These are phyloP conservation scores for Phyllosticta citriasiana DNA, from an alignment of 2,329 filamentous ascomycete species.

Conservation along the genomic window DNA sequence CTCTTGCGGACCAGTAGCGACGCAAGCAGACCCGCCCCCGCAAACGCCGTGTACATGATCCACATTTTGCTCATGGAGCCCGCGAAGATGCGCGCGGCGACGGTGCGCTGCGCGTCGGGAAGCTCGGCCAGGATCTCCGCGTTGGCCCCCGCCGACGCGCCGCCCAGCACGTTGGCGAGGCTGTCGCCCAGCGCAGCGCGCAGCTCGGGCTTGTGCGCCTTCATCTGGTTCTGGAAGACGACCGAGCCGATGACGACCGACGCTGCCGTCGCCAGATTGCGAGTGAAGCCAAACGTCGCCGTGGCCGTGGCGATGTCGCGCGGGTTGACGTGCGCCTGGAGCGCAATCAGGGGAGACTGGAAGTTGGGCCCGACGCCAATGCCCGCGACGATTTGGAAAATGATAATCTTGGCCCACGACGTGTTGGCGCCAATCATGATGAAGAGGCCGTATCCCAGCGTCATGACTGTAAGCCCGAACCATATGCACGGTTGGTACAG, in stretches of 20 bases:
- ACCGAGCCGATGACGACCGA: slow-evolving; percentile 67
- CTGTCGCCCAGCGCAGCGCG: slow-evolving; percentile 40
- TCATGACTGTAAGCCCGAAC: slow-evolving; percentile 27
- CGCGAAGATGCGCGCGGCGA: slow-evolving; percentile 35
- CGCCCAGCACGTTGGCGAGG: slow-evolving; percentile 44
- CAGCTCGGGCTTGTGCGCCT: slow-evolving; percentile 42
- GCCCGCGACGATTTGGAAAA: slow-evolving; percentile 29
- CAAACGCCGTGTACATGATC: slow-evolving; percentile 38
- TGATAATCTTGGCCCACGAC: slow-evolving; percentile 30
- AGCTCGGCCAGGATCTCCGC: slow-evolving; percentile 48
- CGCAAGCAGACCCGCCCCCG: slow-evolving; percentile 28
- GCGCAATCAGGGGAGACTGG: slow-evolving; percentile 56
- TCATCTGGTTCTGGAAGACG: slow-evolving; percentile 68
- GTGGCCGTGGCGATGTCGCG: slow-evolving; percentile 60
- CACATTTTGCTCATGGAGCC: slow-evolving; percentile 38
- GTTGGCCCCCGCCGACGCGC: slow-evolving; percentile 51
- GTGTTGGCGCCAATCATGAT: slow-evolving; percentile 24
- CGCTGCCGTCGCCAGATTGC: slow-evolving; percentile 58
- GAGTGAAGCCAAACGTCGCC: slow-evolving; percentile 56
- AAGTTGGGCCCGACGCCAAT: slow-evolving; percentile 54
- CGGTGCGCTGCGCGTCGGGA: slow-evolving; percentile 33
- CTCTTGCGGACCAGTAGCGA: slow-evolving; percentile 34
- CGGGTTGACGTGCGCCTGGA: slow-evolving; percentile 53
- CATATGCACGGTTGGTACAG: slow-evolving; percentile 33
- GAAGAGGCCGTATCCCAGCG: slow-evolving; percentile 28